Evolutionary conservation across 495 filamentous ascomycete genomes (phyloP).

Genomic region (Hypomontagnella submonticulosa): DNA sequence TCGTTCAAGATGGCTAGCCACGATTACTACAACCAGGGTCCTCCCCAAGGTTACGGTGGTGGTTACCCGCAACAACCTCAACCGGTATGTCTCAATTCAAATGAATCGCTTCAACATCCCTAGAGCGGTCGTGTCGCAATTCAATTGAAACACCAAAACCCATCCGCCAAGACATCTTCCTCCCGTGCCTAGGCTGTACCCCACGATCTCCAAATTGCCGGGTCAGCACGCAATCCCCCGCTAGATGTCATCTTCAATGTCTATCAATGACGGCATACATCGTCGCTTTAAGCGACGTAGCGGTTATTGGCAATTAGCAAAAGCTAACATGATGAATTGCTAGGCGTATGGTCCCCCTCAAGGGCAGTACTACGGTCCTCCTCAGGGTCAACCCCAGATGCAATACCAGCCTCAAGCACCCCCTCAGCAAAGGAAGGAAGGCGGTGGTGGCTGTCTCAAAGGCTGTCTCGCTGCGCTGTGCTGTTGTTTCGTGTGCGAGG

Average conservation of each 20-base stretch:
- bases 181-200: conserved; percentile 15
- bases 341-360: conserved; percentile 48
- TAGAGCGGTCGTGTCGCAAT: conserved; percentile 31
- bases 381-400: conserved; percentile 49
- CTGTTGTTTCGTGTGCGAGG: conserved; percentile 83
- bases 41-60: conserved; percentile 52
- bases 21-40: conserved; percentile 57
- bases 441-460: conserved; percentile 69
- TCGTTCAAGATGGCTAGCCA: conserved; percentile 57
- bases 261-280: conserved; percentile 1
- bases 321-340: conserved; percentile 27
- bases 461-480: conserved; percentile 75
- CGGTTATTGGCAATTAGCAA: conserved; percentile 2
- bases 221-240: conserved; percentile 24
- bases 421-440: conserved; percentile 57
- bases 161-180: conserved; percentile 28
- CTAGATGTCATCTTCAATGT: conserved; percentile 13
- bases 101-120: conserved; percentile 30
- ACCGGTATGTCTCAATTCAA: conserved; percentile 44
- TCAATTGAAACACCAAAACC: conserved; percentile 21
- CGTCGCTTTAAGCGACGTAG: not conserved
- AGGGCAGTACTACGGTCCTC: conserved; percentile 42
- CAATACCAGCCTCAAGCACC: conserved; percentile 71
- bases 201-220: conserved; percentile 8
- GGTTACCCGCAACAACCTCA: conserved; percentile 56